A percentile compares a stretch with the other conserved stretches of the same genome.
Evolutionary conservation across 2,329 filamentous ascomycete genomes (phyloP).

Genomic region (Colletotrichum siamense): DNA sequence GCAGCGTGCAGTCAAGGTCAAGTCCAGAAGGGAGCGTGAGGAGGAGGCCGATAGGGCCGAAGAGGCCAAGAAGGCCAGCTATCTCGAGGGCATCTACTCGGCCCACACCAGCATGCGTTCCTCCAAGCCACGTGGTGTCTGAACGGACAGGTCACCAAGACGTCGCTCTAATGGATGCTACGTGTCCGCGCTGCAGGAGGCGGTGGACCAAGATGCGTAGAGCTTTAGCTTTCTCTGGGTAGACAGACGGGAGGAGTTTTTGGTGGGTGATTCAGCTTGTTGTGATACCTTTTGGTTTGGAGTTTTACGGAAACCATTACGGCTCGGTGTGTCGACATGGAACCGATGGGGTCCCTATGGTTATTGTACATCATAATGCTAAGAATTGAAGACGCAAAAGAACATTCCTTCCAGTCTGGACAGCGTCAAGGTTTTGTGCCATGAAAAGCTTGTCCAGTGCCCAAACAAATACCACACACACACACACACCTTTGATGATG

Average conservation of each 20-base stretch:
- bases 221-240: neutral
- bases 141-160: neutral
- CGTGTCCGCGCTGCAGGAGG: neutral
- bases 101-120: constrained; percentile 9
- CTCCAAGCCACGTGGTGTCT: constrained; percentile 2
- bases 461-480: neutral
- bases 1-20: neutral
- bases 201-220: neutral
- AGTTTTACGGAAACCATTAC: constrained; percentile 3
- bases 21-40: constrained; percentile 4
- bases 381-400: neutral
- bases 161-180: neutral
- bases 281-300: constrained; percentile 13
- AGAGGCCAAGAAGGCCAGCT: constrained; percentile 14
- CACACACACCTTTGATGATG: neutral
- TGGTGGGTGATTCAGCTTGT: neutral
- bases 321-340: neutral
- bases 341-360: neutral
- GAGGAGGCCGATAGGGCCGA: constrained; percentile 14
- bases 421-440: neutral
- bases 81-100: constrained; percentile 17
- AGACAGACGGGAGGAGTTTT: constrained; percentile 7
- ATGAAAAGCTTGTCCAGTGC: neutral
- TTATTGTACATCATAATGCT: neutral
- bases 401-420: neutral